Percentiles rank a stretch among this genome's conserved stretches.
phyloP scores from a whole-genome alignment of 345 rosid genomes.

The Bretschneidera sinensis region DNA sequence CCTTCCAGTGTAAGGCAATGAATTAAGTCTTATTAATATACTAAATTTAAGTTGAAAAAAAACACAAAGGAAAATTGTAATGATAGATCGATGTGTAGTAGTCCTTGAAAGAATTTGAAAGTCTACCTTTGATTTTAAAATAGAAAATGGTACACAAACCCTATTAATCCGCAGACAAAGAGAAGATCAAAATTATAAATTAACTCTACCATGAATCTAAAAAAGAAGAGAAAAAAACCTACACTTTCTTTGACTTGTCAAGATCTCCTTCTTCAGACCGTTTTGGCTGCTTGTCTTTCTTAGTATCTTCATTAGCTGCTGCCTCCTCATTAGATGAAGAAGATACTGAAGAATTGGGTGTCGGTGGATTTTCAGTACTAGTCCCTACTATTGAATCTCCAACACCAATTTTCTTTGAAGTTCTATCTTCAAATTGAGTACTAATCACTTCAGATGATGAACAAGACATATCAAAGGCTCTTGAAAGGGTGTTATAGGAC shows the following conservation, averaged over 20 bases:
- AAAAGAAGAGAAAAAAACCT: slow-evolving; percentile 7
- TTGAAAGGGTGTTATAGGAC: slow-evolving; percentile 51
- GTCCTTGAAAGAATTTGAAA: not conserved
- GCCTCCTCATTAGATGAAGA: slow-evolving; percentile 62
- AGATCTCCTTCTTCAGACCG: slow-evolving; percentile 29
- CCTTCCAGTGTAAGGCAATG: not conserved
- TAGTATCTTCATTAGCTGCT: slow-evolving; percentile 50
- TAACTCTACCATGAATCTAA: not conserved
- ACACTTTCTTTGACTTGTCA: slow-evolving; percentile 52
- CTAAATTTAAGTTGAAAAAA: too few relatives aligned
- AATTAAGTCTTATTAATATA: too few relatives aligned
- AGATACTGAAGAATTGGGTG: slow-evolving; percentile 55
- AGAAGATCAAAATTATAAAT: not conserved
- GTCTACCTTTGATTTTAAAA: not conserved
- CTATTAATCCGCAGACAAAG: not conserved
- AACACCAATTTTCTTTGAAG: not conserved
- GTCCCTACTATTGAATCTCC: not conserved
- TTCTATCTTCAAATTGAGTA: not conserved
- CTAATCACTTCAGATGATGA: slow-evolving; percentile 40
- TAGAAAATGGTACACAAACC: not conserved
- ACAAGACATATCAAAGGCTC: slow-evolving; percentile 47
- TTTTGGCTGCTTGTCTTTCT: slow-evolving; percentile 27
- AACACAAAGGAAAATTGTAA: too few relatives aligned
- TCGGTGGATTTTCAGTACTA: slow-evolving; percentile 21
- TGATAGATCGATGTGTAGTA: not conserved